Evolutionary conservation across 169 alveolate genomes (phyloP), one percentile per base, ranked within the genome.

Genomic region (Cryptosporidium felis): DNA sequence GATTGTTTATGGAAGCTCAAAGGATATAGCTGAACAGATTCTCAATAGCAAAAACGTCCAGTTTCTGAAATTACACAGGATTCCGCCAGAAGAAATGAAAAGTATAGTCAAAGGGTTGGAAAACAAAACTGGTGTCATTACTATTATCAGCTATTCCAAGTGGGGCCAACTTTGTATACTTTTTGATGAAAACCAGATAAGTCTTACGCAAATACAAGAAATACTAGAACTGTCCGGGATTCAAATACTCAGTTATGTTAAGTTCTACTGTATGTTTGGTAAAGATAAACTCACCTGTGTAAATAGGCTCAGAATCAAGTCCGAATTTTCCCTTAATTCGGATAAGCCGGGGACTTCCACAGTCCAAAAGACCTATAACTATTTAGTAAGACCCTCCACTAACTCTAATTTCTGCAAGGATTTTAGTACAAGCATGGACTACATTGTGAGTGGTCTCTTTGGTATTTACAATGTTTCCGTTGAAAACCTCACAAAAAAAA

Each of bases 81-180:
- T 65, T 26, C 59, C 59, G 4, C 26, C 21, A 4, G 81, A 44
- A 3, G 61, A 65, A 10, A 65, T 65, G 59, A 65, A 46, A n/a
- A 23, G 8, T n/a, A 65, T 65, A 8, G 59, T 46, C 1, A 65
- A 46, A 2, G n/a, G 44, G 10, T 21, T 65, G 10, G 81, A 65
- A 47, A 65, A 65, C 32, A 44, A 46, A 12, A n/a, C 42, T 8
- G 81, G 81, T 5, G 49, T 65, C 5, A 44, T 65, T 28, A 45
- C 81, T 26, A 65, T 65, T 26, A 65, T 65, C 45, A 65, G 59
- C 18, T 65, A 65, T 46, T 44, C 36, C 5, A 65, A 65, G 8
- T 65, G 81, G 81, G 81, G 59, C 0, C 62, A 65, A n/a, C 10
- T 65, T 4, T 65, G 81, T 26, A 65, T 65, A 18, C 49, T 65